Base-by-base conservation (phyloP, 2,329 filamentous ascomycete genomes). In the Claviceps sorghi region DNA sequence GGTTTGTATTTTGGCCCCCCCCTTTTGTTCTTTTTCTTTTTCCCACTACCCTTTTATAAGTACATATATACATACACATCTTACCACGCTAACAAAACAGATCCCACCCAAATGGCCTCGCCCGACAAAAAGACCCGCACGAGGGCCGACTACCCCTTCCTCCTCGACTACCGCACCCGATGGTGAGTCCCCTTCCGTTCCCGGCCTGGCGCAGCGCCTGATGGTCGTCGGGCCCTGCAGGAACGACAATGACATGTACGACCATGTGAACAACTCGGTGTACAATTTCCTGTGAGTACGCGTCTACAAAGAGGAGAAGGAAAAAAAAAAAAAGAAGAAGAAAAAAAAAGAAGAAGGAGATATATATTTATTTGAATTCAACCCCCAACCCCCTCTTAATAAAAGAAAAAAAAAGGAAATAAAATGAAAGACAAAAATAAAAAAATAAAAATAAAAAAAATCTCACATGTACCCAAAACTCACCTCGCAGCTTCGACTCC, bases 241-340 rank as follows among this genome's bases (percentile, higher is more conserved):
- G 88, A 83, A 80, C 65, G 89, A 95, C 68, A 95, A 95, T 64
- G 89, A 95, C 71, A 93, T 94, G 86, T 95, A 93, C 67, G 78
- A 87, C 55, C 91, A 97, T 65, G 81, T 95, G 75, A 95, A 95
- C 71, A 95, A 95, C 64, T 86, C 83, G 42, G 77, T 93, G 51
- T 95, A 95, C 68, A 86, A 86, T 61, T 84, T 86, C 56, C 76
- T 94, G 76, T 83, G 66, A 64, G 73, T 11, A 5, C 17, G 3
- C 17, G 9, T 1, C n/a, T n/a, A n/a, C n/a, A n/a, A n/a, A n/a
- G n/a, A n/a, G n/a, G n/a, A n/a, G n/a, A n/a, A n/a, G n/a, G n/a
- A n/a, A n/a, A n/a, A n/a, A n/a, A n/a, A n/a, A n/a, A n/a, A n/a
- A n/a, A n/a, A n/a, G n/a, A n/a, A n/a, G n/a, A n/a, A n/a, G n/a